Evolutionary conservation across 2,329 filamentous ascomycete genomes (phyloP).

Genomic region (Massarina eburnea): DNA sequence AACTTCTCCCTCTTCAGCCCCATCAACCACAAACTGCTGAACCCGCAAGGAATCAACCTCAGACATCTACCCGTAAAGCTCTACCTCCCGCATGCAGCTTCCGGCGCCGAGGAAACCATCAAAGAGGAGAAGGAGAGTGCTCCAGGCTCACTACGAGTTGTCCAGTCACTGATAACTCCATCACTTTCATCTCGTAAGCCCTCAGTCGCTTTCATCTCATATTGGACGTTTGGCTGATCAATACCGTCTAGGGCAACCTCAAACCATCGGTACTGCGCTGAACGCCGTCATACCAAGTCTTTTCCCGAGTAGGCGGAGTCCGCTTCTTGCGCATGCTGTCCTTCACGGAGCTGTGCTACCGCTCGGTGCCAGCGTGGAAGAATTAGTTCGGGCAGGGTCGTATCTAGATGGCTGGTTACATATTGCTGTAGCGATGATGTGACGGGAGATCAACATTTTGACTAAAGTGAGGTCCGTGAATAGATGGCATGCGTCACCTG

Average conservation of each 20-base stretch:
- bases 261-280: conserved; percentile 76
- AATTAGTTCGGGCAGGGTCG: conserved; percentile 77
- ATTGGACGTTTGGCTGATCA: conserved; percentile 13
- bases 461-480: no score
- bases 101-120: conserved; percentile 1
- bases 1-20: conserved; percentile 71
- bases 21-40: conserved; percentile 76
- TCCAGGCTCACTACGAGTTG: conserved; percentile 49
- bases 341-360: conserved; percentile 85
- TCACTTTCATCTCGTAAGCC: conserved; percentile 42
- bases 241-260: conserved; percentile 51
- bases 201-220: conserved; percentile 15
- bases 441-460: no score
- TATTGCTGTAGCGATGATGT: conserved; percentile 74
- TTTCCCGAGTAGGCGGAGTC: conserved; percentile 84
- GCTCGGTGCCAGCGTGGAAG: conserved; percentile 76
- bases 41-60: conserved; percentile 66
- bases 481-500: no score
- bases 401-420: conserved; percentile 94
- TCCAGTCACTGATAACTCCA: conserved; percentile 73
- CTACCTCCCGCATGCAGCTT: conserved; percentile 66
- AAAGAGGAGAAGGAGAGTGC: conserved; percentile 20
- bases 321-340: conserved; percentile 79
- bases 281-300: conserved; percentile 74
- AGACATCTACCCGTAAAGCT: conserved; percentile 84